Evolutionary conservation across 176 grass and related monocot species (phyloP).

Genomic region (Chrysopogon serrulatus): DNA sequence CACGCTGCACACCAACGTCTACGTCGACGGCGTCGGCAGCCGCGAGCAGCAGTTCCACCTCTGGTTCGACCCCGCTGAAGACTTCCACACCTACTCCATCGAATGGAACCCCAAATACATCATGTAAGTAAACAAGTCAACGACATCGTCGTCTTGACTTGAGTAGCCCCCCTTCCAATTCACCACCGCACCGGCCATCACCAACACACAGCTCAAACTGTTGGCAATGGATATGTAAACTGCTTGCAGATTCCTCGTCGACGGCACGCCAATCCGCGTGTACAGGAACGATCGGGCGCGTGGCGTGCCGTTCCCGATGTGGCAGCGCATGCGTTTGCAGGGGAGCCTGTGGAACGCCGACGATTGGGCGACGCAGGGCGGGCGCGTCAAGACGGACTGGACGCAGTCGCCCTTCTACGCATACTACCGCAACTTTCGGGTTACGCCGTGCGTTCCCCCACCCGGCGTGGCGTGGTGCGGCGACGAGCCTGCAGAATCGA

Average conservation of each 20-base stretch:
- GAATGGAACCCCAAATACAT: slow-evolving; percentile 70
- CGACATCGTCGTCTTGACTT: too few species aligned
- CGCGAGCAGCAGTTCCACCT: slow-evolving; percentile 63
- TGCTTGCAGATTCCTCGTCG: slow-evolving; percentile 24
- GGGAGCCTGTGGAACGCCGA: slow-evolving; percentile 54
- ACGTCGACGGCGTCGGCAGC: slow-evolving; percentile 41
- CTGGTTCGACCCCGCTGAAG: slow-evolving; percentile 70
- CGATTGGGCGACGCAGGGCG: slow-evolving; percentile 84
- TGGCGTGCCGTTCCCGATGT: slow-evolving; percentile 31
- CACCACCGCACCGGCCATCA: too few species aligned
- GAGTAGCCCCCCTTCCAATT: not conserved
- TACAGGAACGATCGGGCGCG: slow-evolving; percentile 1
- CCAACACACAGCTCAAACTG: not conserved
- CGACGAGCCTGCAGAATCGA: slow-evolving; percentile 36
- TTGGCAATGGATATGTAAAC: too few species aligned
- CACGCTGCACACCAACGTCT: slow-evolving; percentile 74
- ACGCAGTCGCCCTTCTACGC: slow-evolving; percentile 31
- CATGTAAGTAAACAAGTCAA: slow-evolving; percentile 34
- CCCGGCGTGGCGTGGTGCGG: slow-evolving; percentile 43
- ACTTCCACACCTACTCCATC: slow-evolving; percentile 79
- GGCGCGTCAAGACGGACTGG: slow-evolving; percentile 73
- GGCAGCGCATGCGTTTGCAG: slow-evolving; percentile 27
- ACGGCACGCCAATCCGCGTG: slow-evolving; percentile 33
- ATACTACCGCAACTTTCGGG: slow-evolving; percentile 29
- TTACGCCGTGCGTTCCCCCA: slow-evolving; percentile 14